Conservation (phyloP, 1,284 basidiomycete genomes). For the Ceratobasidium sp. region DNA sequence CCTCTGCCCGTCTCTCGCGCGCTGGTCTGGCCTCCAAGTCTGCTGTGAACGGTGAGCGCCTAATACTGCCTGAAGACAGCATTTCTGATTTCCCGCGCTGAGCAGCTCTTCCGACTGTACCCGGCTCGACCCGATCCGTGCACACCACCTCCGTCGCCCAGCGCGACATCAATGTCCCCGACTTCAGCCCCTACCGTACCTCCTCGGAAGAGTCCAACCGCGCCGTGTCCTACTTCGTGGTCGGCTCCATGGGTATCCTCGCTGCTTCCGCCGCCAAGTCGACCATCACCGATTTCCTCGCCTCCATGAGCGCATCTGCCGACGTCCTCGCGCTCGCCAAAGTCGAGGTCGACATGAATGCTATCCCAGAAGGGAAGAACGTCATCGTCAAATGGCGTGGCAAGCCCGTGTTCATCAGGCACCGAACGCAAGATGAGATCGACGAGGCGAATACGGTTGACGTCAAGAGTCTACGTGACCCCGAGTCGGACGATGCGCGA, state of each 20-base stretch:
- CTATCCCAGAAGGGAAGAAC: conserved; percentile 98
- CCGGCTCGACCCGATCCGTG: conserved; percentile 70
- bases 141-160: conserved; percentile 71
- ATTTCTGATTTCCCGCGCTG: conserved; percentile 16
- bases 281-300: conserved; percentile 92
- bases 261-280: conserved; percentile 95
- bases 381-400: conserved; percentile 99
- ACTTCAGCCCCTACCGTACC: conserved; percentile 87
- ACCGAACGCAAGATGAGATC: conserved; percentile 93
- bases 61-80: background rate
- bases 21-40: conserved; percentile 72
- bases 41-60: conserved; percentile 72
- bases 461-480: conserved; percentile 91
- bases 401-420: conserved; percentile 99
- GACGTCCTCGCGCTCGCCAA: conserved; percentile 98
- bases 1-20: conserved; percentile 63
- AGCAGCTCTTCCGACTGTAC: conserved; percentile 62
- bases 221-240: conserved; percentile 95
- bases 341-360: conserved; percentile 92
- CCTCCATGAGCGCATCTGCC: conserved; percentile 96
- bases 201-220: conserved; percentile 78
- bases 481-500: conserved; percentile 88
- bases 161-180: conserved; percentile 75
- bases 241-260: conserved; percentile 94
- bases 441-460: conserved; percentile 89